Percentiles rank a stretch among this genome's conserved stretches.
Conservation (phyloP, 331 rosid species). For the Malus hybrid region DNA sequence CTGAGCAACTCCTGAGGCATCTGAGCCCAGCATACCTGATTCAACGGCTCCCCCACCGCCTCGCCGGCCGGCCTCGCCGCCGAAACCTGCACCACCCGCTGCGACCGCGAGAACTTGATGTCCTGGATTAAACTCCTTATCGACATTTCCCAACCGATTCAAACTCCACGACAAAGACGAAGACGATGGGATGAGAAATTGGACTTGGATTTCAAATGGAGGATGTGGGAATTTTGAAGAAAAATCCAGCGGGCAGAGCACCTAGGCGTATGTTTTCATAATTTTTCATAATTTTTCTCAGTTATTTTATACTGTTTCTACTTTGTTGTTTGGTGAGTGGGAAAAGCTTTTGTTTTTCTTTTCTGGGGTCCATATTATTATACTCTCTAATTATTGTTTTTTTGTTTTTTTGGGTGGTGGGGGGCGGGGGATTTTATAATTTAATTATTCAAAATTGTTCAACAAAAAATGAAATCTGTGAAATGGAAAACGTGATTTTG, state of each 20-base stretch:
- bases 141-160: constrained; percentile 21
- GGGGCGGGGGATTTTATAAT: not conserved
- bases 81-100: constrained; percentile 54
- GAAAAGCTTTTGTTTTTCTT: not conserved
- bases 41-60: constrained; percentile 30
- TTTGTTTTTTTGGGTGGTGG: too few relatives aligned
- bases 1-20: constrained; percentile 95
- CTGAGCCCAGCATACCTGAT: constrained; percentile 75
- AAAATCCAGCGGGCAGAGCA: not conserved
- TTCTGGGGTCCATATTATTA: not conserved
- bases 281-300: not conserved
- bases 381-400: too few relatives aligned
- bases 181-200: not conserved
- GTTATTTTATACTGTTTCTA: not conserved
- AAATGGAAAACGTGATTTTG: not conserved
- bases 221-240: not conserved
- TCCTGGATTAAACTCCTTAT: constrained; percentile 57
- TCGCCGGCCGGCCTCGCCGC: not conserved
- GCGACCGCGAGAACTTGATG: constrained; percentile 67
- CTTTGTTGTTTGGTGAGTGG: not conserved
- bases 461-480: not conserved
- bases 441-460: not conserved
- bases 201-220: not conserved
- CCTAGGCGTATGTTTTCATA: not conserved
- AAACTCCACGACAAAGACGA: not conserved